These are phyloP conservation scores for Trypanosoma rangeli DNA, from an alignment of 208 protist species.

Conservation along the genomic window DNA sequence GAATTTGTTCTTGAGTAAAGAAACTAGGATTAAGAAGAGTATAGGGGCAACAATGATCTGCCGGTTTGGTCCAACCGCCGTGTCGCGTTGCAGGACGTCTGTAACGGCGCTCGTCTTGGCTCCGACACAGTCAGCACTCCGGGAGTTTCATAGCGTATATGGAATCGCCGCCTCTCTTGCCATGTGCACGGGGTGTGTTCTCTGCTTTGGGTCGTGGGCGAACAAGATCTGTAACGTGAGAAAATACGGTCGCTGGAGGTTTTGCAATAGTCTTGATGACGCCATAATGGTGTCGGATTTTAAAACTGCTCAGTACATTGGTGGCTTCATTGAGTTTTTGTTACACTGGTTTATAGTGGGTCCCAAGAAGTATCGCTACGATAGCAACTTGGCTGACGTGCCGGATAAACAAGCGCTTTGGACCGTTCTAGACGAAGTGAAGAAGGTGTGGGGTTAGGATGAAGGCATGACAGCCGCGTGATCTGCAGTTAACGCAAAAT, in stretches of 20 bases:
- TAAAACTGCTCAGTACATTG: constrained; percentile 67
- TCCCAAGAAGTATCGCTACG: constrained; percentile 81
- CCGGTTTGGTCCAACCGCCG: constrained; percentile 32
- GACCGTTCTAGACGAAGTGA: constrained; percentile 55
- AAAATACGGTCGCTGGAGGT: constrained; percentile 85
- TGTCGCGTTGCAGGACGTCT: constrained; percentile 1
- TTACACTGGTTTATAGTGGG: constrained; percentile 90
- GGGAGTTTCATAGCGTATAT: constrained; percentile 61
- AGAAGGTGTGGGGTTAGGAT: background rate
- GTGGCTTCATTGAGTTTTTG: constrained; percentile 66
- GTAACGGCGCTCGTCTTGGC: background rate
- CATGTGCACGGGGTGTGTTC: constrained; percentile 70
- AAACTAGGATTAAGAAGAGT: background rate
- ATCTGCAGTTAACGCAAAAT: background rate
- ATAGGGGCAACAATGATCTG: constrained; percentile 34
- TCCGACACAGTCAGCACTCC: background rate
- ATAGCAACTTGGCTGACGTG: constrained; percentile 70
- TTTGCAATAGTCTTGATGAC: constrained; percentile 86
- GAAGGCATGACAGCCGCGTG: background rate
- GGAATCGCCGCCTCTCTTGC: constrained; percentile 55
- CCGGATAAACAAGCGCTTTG: constrained; percentile 82
- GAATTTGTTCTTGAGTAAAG: background rate
- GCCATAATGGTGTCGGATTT: constrained; percentile 88
- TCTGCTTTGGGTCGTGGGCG: constrained; percentile 80
- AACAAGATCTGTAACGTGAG: constrained; percentile 88